Conservation (phyloP, 1,139 yeast genomes). For the Protomyces macrosporus region DNA sequence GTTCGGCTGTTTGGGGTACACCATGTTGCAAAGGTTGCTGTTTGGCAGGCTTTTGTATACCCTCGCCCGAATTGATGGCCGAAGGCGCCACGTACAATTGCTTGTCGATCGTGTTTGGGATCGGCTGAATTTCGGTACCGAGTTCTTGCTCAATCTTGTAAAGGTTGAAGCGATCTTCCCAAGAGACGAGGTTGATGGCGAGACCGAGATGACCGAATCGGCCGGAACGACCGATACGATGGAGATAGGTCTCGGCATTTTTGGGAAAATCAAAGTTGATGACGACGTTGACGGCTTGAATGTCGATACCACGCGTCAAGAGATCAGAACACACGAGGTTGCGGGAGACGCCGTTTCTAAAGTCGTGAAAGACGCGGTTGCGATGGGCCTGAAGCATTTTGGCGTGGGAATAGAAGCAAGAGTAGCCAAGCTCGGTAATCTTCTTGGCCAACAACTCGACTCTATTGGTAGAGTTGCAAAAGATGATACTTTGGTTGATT, state of each 20-base stretch:
- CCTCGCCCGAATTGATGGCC: slow-evolving; percentile 25
- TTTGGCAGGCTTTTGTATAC: slow-evolving; percentile 24
- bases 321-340: slow-evolving; percentile 94
- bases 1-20: slow-evolving; percentile 33
- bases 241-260: slow-evolving; percentile 93
- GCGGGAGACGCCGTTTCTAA: slow-evolving; percentile 96
- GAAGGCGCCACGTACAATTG: slow-evolving; percentile 59
- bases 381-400: slow-evolving; percentile 97
- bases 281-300: slow-evolving; percentile 97
- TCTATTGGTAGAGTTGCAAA: slow-evolving; percentile 93
- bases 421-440: slow-evolving; percentile 91
- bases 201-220: slow-evolving; percentile 97
- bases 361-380: slow-evolving; percentile 96
- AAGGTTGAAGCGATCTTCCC: slow-evolving; percentile 85
- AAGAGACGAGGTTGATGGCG: slow-evolving; percentile 91
- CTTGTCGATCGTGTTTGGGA: slow-evolving; percentile 85
- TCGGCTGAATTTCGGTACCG: slow-evolving; percentile 95
- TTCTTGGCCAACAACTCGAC: slow-evolving; percentile 93
- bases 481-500: slow-evolving; percentile 91
- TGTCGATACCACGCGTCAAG: slow-evolving; percentile 97
- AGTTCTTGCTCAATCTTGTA: slow-evolving; percentile 95
- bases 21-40: slow-evolving; percentile 13
- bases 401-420: slow-evolving; percentile 96
- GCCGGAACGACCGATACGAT: slow-evolving; percentile 98
- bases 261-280: slow-evolving; percentile 98